phyloP scores from a whole-genome alignment of 495 filamentous ascomycete species.

The Penicillium cosmopolitanum region DNA sequence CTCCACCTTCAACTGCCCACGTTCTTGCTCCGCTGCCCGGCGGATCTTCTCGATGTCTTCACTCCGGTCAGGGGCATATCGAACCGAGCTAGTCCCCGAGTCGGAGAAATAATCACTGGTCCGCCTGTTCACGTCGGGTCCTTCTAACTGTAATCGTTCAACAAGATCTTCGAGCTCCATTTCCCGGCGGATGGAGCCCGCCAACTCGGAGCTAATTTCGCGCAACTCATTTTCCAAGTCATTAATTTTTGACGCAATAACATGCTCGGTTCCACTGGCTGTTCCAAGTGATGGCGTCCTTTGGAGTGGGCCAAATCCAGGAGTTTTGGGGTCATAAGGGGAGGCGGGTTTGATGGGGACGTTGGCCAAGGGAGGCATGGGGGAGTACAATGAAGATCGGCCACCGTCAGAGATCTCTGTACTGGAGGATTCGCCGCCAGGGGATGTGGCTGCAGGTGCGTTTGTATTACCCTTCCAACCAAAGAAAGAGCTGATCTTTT shows the following conservation, averaged over 20 bases:
- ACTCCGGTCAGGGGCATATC: conserved; percentile 66
- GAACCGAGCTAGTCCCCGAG: conserved; percentile 83
- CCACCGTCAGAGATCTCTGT: conserved; percentile 67
- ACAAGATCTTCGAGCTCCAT: conserved; percentile 96
- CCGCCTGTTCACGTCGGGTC: conserved; percentile 62
- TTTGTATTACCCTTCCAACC: conserved; percentile 58
- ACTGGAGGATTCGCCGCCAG: conserved; percentile 62
- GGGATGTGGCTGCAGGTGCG: conserved; percentile 41
- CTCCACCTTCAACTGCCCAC: conserved; percentile 82
- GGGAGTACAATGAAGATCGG: conserved; percentile 61
- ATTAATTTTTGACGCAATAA: conserved; percentile 55
- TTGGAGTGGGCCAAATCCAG: conserved; percentile 40
- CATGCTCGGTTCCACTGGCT: conserved; percentile 45
- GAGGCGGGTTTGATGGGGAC: conserved; percentile 40
- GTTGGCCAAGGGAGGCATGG: conserved; percentile 55
- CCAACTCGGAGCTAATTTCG: conserved; percentile 89
- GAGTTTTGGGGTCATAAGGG: conserved; percentile 49
- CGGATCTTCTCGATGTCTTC: conserved; percentile 86
- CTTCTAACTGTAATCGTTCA: conserved; percentile 80
- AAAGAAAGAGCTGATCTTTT: conserved; percentile 70
- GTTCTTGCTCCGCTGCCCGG: conserved; percentile 86
- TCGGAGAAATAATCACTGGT: conserved; percentile 99
- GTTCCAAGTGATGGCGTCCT: conserved; percentile 42
- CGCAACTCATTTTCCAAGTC: conserved; percentile 94
- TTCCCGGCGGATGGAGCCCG: conserved; percentile 88